Percentiles rank a stretch among this genome's conserved stretches.
These are phyloP conservation scores for Cercophora samala DNA, from an alignment of 495 filamentous ascomycete species.

Conservation along the genomic window DNA sequence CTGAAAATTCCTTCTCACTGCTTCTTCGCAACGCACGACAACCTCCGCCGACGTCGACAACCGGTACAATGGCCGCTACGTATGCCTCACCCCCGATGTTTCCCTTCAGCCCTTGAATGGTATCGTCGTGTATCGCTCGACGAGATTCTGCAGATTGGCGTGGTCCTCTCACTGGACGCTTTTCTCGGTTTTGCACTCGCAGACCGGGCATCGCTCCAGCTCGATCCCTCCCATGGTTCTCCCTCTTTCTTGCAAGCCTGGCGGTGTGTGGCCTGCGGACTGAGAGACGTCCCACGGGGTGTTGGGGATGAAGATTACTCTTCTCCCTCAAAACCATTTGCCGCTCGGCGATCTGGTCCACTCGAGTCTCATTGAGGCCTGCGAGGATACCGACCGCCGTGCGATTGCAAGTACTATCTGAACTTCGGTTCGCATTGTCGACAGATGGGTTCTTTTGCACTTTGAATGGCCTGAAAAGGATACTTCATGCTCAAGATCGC, in stretches of 20 bases:
- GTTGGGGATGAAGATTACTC: constrained; percentile 69
- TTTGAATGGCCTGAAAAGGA: not conserved
- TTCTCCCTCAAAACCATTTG: constrained; percentile 85
- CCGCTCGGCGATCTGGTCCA: constrained; percentile 45
- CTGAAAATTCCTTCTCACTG: constrained; percentile 22
- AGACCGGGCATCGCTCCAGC: constrained; percentile 56
- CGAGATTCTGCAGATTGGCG: constrained; percentile 60
- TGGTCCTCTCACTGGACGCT: constrained; percentile 74
- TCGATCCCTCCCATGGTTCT: constrained; percentile 69
- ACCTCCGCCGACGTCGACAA: constrained; percentile 32
- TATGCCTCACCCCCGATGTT: constrained; percentile 54
- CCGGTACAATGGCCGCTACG: constrained; percentile 58
- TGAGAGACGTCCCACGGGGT: constrained; percentile 62
- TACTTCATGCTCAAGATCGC: not conserved
- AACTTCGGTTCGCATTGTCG: not conserved
- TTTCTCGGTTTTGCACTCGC: constrained; percentile 28
- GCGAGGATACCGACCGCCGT: not conserved
- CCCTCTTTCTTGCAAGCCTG: constrained; percentile 52
- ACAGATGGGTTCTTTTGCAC: not conserved
- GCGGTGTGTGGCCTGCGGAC: constrained; percentile 38
- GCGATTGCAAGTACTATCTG: not conserved
- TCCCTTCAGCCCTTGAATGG: constrained; percentile 45
- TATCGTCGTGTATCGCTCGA: constrained; percentile 51
- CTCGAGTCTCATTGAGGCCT: constrained; percentile 9
- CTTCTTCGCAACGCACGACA: constrained; percentile 18